Base-by-base conservation (phyloP, 164 flowering plant species). In the Umbilicus rupestris region DNA sequence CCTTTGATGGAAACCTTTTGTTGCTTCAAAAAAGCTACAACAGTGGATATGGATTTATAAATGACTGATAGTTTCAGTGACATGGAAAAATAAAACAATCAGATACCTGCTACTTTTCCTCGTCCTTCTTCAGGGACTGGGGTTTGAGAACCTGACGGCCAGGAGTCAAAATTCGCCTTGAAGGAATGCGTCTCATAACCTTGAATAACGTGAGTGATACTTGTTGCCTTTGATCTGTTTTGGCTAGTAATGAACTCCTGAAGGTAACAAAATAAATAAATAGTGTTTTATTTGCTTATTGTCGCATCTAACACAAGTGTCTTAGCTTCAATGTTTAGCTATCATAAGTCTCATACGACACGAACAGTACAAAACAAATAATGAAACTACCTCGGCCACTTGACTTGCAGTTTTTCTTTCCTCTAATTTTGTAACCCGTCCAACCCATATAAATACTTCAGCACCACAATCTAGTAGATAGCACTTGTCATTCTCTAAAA, bases 91-190 rank as follows among this genome's bases (percentile, higher is more conserved):
- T 33, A 5, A 37, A 37, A 63, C 26, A 62, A 17, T 8, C 42
- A 63, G 45, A 2, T 77, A 95, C 99, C 99, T 75, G 99, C 98
- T 67, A 95, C 99, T 85, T 88, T 95, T 72, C 98, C 98, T 72
- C 98, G 82, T 72, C 99, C 97, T 44, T 95, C 99, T 71, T 95
- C 99, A 66, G 91, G 77, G 77, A 76, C 85, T 66, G 94, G 75
- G 69, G 92, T 68, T 20, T 81, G 79, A 52, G 95, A 73, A 29
- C 98, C 98, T 33, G 83, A 69, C 63, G 99, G 93, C 99, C 99
- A 95, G 33, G 98, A 86, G 64, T 85, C 98, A 80, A 95, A 95
- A 75, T 87, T 83, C 72, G 95, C 81, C 86, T 88, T 95, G 78
- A 95, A 95, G 68, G 90, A 73, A 81, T 82, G 84, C 64, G 98